phyloP scores from a whole-genome alignment of 768 basidiomycete genomes.

The Lepiota venenata region DNA sequence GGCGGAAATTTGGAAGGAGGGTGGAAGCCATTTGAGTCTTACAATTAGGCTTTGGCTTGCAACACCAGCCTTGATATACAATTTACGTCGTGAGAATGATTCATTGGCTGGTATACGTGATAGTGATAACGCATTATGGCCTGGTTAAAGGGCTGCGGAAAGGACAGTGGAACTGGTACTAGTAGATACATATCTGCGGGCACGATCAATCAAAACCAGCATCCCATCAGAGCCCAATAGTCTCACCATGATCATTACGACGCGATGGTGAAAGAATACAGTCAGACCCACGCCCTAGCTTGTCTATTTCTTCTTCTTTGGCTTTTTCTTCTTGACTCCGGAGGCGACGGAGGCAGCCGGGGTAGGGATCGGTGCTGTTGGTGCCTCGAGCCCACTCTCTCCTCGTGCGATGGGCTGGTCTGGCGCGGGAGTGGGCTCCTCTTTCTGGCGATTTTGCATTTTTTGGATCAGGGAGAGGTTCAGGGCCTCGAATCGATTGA shows the following conservation, averaged over 20 bases:
- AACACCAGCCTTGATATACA: too few relatives aligned
- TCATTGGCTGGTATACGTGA: too few relatives aligned
- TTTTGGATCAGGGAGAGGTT: constrained; percentile 84
- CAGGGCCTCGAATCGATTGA: constrained; percentile 94
- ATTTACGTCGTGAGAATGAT: too few relatives aligned
- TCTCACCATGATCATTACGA: constrained; percentile 8
- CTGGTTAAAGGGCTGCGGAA: background rate
- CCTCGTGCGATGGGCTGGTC: constrained; percentile 22
- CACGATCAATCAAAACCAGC: background rate
- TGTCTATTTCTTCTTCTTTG: constrained; percentile 72
- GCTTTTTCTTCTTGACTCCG: constrained; percentile 81
- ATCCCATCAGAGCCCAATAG: background rate
- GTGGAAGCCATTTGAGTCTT: too few relatives aligned
- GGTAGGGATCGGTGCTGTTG: constrained; percentile 22
- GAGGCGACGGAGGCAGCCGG: constrained; percentile 32
- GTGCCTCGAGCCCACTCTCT: constrained; percentile 25
- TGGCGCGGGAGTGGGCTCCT: constrained; percentile 16
- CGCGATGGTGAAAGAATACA: background rate
- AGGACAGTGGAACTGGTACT: background rate
- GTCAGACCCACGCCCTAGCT: background rate
- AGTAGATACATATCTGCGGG: constrained; percentile 7
- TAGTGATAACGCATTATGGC: too few relatives aligned
- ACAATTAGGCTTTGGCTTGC: too few relatives aligned
- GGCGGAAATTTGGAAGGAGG: background rate
- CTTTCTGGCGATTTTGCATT: constrained; percentile 67